phyloP scores from a whole-genome alignment of 2,329 filamentous ascomycete species.

The Esteya vermicola region DNA sequence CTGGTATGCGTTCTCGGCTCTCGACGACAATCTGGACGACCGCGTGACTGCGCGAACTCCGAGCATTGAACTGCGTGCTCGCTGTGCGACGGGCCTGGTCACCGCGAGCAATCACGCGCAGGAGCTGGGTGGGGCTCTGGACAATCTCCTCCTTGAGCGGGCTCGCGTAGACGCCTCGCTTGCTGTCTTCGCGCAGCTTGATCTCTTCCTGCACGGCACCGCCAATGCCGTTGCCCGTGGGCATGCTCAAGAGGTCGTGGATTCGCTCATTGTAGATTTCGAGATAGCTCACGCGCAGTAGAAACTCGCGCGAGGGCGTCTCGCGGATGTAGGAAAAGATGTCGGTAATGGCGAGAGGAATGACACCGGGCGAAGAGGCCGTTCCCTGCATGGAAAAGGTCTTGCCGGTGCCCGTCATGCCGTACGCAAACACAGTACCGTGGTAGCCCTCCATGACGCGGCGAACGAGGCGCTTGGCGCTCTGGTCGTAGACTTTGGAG shows the following conservation, averaged over 20 bases:
- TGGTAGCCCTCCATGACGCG: constrained; percentile 99
- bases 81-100: constrained; percentile 82
- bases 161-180: constrained; percentile 89
- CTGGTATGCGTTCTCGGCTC: constrained; percentile 71
- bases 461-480: constrained; percentile 83
- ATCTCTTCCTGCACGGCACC: constrained; percentile 70
- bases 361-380: constrained; percentile 86
- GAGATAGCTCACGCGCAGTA: constrained; percentile 90
- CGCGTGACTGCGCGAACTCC: constrained; percentile 93
- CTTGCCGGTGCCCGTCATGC: constrained; percentile 97
- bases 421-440: constrained; percentile 95
- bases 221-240: constrained; percentile 41
- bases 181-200: constrained; percentile 90
- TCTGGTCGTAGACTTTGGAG: constrained; percentile 84
- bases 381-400: constrained; percentile 99
- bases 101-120: constrained; percentile 87
- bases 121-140: constrained; percentile 86
- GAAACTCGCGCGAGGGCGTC: constrained; percentile 84
- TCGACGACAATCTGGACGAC: constrained; percentile 98
- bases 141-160: constrained; percentile 97
- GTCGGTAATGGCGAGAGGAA: constrained; percentile 91
- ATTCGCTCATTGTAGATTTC: constrained; percentile 99
- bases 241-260: constrained; percentile 75
- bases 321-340: constrained; percentile 99
- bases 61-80: constrained; percentile 92